Evolutionary conservation across 1,139 yeast species (phyloP).

Genomic region (Schizosaccharomyces versatilis): DNA sequence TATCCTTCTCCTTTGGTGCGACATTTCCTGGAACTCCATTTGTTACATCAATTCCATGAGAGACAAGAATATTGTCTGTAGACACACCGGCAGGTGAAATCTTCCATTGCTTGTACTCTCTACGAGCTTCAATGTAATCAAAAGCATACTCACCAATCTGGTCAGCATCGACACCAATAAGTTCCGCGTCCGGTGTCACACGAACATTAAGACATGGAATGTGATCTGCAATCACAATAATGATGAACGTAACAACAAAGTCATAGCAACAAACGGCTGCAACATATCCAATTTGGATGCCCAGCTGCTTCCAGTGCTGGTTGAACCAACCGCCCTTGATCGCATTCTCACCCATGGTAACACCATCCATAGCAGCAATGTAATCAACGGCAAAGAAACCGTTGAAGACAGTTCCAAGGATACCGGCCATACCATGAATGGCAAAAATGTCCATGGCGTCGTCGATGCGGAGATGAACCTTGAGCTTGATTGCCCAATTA

Average conservation of each 20-base stretch:
- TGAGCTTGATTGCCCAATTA: slow-evolving; percentile 74
- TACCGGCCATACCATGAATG: slow-evolving; percentile 94
- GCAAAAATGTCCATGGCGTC: slow-evolving; percentile 90
- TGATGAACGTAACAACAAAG: slow-evolving; percentile 52
- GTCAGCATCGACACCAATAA: slow-evolving; percentile 80
- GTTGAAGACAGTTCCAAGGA: slow-evolving; percentile 68
- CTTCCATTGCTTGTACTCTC: slow-evolving; percentile 63
- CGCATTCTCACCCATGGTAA: slow-evolving; percentile 32
- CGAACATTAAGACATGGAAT: slow-evolving; percentile 71
- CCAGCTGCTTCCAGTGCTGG: slow-evolving; percentile 76
- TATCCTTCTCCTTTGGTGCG: no score
- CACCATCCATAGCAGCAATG: slow-evolving; percentile 65
- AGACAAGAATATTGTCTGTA: neutral
- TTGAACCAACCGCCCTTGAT: slow-evolving; percentile 84
- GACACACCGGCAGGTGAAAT: slow-evolving; percentile 6
- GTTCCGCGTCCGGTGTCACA: slow-evolving; percentile 67
- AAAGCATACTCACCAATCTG: slow-evolving; percentile 97
- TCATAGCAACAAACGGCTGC: slow-evolving; percentile 55
- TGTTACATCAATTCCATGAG: neutral
- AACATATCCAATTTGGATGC: slow-evolving; percentile 69
- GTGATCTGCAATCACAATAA: slow-evolving; percentile 50
- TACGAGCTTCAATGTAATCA: slow-evolving; percentile 87
- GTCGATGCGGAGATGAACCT: slow-evolving; percentile 60
- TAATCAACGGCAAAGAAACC: slow-evolving; percentile 72
- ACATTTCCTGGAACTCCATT: no score